Base-by-base conservation (phyloP, 2,329 filamentous ascomycete genomes). In the Atkinsonella hypoxylon region DNA sequence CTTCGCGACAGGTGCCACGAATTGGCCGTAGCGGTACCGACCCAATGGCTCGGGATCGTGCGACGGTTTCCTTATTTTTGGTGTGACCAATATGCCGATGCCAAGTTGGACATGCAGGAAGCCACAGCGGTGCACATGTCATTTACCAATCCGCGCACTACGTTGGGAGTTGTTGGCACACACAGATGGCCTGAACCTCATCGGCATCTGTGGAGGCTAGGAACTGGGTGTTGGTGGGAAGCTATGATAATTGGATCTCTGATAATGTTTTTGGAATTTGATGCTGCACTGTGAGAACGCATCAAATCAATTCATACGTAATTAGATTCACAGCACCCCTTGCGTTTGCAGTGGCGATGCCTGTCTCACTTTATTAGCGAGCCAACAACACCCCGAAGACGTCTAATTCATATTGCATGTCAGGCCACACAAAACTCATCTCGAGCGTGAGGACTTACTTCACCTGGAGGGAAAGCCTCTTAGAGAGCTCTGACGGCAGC, bases 31-130 rank as follows among this genome's bases (percentile, higher is more conserved):
- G 18, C 13, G 40, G 17, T 36, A 47, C 47, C 31, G 41, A 22
- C 30, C 47, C 47, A 48, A 42, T 30, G 39, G 39, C 39, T 18
- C 47, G 47, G 47, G 47, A 48, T 30, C 26, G 32, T 36, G 47
- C 34, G 40, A 34, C 31, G 34, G 20, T 46, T 13, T 45, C 20
- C 17, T 44, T 31, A 10, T 44, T 26, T 31, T 8, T 18, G n/a
- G 47, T 48, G 39, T 13, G 10, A 48, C 47, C 39, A 48, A 48
- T 17, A 26, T 34, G 39, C n/a, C 38, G 34, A 40, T 20, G 34
- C n/a, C 20, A 26, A 30, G 22, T 26, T 22, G 10, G 22, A 30
- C 17, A 18, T 30, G 31, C 45, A 39, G 36, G 11, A 30, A 13
- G 13, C 34, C 12, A 30, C 6, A 26, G 22, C 6, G 18, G n/a